Base-by-base conservation (phyloP, 768 basidiomycete species). In the Auricularia heimuer region DNA sequence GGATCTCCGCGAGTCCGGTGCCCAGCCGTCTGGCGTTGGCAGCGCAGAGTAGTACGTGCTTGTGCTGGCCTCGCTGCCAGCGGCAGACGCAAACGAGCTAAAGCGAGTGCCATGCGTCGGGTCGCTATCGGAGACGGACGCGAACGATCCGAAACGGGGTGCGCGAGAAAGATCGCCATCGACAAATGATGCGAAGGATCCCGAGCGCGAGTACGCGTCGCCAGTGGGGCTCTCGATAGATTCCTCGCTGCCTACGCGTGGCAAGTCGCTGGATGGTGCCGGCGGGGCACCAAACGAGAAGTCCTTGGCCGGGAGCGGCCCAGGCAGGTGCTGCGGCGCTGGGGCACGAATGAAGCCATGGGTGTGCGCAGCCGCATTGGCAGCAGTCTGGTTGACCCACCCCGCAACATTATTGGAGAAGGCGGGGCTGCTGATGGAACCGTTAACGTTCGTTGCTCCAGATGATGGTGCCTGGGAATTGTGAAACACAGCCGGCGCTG, bases 261-360 rank as follows among this genome's bases (percentile, higher is more conserved):
- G 21, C 36, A 33, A 61, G 21, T 62, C 37, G 16, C 35, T 42
- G n/a, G 16, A 16, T 33, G 37, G 16, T 16, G 54, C 54, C 12
- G 36, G 39, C 34, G 61, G 58, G 16, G 60, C 63, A 45, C 68
- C 68, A 34, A 69, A 69, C 54, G 61, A 58, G 61, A 69, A 69
- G 65, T 67, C 68, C 3, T 51, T 34, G 18, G 58, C 61, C 2
- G 68, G 68, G 34, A 69, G 67, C 4, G 68, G 68, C 37, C 68
- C 68, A 16, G 68, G 21, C 54, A 42, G 39, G 16, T 54, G 62
- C 54, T 24, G 56, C 34, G 63, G 56, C 36, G 33, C 39, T 12
- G 65, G 51, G n/a, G 34, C 61, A 61, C 35, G 64, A 61, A 51
- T 24, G 63, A 54, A 35, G 24, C 35, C 56, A 54, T 37, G 47